Evolutionary conservation across 2,329 filamentous ascomycete species (phyloP).

Genomic region (Microcyclospora tardicrescens): DNA sequence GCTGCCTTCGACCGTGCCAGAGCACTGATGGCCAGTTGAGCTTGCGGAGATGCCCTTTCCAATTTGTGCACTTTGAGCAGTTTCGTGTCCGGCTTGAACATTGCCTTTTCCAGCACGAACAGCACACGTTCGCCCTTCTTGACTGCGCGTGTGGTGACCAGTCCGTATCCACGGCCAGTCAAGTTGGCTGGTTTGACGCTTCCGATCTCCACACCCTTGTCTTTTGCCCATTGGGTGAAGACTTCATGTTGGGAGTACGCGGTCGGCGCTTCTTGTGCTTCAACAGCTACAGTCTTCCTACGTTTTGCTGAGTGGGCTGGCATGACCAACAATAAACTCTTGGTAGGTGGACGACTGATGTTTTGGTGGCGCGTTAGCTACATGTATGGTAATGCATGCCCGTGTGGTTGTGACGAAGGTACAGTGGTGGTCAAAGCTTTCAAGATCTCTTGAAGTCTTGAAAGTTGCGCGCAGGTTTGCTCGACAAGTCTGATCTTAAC

Average conservation of each 20-base stretch:
- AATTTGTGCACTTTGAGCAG: constrained; percentile 30
- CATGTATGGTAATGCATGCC: too few species aligned
- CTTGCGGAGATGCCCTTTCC: constrained; percentile 37
- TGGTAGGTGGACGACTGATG: too few species aligned
- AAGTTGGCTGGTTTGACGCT: constrained; percentile 55
- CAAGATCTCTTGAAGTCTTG: too few species aligned
- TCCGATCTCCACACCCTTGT: constrained; percentile 52
- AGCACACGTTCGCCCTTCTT: constrained; percentile 50
- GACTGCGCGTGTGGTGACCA: constrained; percentile 56
- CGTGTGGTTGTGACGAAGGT: too few species aligned
- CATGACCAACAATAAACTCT: not conserved
- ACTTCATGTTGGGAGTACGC: constrained; percentile 27
- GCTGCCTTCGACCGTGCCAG: constrained; percentile 7
- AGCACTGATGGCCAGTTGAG: constrained; percentile 47
- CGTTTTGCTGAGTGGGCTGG: not conserved
- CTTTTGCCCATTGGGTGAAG: constrained; percentile 56
- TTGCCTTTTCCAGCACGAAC: constrained; percentile 48
- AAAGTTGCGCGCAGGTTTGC: too few species aligned
- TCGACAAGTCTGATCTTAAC: too few species aligned
- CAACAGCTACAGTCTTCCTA: not conserved
- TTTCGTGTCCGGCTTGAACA: constrained; percentile 50
- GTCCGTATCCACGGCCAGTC: constrained; percentile 61
- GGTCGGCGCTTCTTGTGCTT: too few species aligned
- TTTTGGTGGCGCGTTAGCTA: too few species aligned
- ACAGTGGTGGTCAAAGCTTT: too few species aligned